These are phyloP conservation scores for Ceratobasidium sp. DNA, from an alignment of 1,284 basidiomycete genomes.

Conservation along the genomic window DNA sequence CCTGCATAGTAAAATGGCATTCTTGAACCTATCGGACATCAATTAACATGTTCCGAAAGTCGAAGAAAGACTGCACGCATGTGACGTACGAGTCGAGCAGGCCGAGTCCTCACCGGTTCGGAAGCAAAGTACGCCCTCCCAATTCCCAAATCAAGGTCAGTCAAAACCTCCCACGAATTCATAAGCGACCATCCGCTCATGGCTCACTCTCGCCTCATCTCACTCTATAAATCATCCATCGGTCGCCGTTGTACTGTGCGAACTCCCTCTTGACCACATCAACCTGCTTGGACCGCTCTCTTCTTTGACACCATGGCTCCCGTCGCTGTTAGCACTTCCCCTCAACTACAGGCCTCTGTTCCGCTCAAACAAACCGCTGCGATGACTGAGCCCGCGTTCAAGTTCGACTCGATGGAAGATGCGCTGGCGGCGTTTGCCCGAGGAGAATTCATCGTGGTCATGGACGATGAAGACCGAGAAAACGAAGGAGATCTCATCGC, in stretches of 20 bases:
- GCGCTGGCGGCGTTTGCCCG: conserved; percentile 77
- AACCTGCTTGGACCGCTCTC: neutral
- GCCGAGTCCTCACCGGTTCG: neutral
- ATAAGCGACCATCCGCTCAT: conserved; percentile 40
- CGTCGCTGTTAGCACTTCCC: conserved; percentile 37
- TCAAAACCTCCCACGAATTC: conserved; percentile 38
- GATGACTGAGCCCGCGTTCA: conserved; percentile 38
- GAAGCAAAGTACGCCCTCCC: neutral
- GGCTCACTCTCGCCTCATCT: conserved; percentile 35
- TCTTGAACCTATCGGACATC: no score
- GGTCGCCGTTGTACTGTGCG: conserved; percentile 8
- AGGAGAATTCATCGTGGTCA: conserved; percentile 92
- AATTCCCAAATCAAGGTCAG: conserved; percentile 29
- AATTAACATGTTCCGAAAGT: no score
- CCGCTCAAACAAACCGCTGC: conserved; percentile 16
- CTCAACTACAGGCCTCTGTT: conserved; percentile 15
- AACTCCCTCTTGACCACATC: conserved; percentile 24
- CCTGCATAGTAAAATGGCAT: no score
- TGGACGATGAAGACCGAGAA: conserved; percentile 92
- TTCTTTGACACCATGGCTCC: conserved; percentile 24
- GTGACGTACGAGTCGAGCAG: conserved; percentile 1
- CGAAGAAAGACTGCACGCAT: neutral
- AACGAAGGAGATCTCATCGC: conserved; percentile 95
- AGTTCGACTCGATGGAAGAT: conserved; percentile 75
- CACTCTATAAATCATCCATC: conserved; percentile 33